Base-by-base conservation (phyloP, 2,329 filamentous ascomycete genomes). In the Colletotrichum acutatum region DNA sequence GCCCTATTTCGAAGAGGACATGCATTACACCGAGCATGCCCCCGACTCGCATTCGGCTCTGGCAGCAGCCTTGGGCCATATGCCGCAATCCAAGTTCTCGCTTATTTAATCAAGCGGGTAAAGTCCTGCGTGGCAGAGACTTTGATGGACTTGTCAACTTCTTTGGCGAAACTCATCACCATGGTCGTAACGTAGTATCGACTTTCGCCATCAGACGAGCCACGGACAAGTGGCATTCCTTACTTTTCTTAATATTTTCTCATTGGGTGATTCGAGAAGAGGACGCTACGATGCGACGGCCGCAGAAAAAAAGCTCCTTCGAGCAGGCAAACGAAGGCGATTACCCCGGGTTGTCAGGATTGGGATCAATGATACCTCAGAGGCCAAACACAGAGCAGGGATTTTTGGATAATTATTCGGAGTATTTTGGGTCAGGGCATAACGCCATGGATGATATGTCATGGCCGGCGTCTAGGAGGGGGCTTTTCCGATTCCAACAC, bases 1-100 rank as follows among this genome's bases (percentile, higher is more conserved):
- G 12, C 79, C 83, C 3, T 85, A 86, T 71, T 86, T 84, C 71
- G 84, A 85, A 58, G 84, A 85, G 69, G 83, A 86, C 65, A 84
- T 84, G 74, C 84, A 86, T 58, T 82, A 79, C 3, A 78, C 79
- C 8, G 79, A 83, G 57, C 84, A 86, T 67, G 82, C 79, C 4
- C 77, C 78, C 7, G 82, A 84, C 42, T 68, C 74, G 32, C 37
- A 72, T 32, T 66, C 67, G 28, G 74, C 74, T 14, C 34, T 74
- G 62, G 74, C 74, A 52, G 67, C 71, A 22, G 74, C 72, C 24
- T 30, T 75, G 59, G 71, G 69, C 11, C 69, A 74, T 46, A 70
- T 66, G 66, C 57, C 70, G 34, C 37, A 65, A 11, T 69, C 62
- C 64, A 74, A 74, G 46, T 74, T 61, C 24, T 68, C 72, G 58